Conservation (phyloP, 768 basidiomycete genomes). For the Lentinus tigrinus region DNA sequence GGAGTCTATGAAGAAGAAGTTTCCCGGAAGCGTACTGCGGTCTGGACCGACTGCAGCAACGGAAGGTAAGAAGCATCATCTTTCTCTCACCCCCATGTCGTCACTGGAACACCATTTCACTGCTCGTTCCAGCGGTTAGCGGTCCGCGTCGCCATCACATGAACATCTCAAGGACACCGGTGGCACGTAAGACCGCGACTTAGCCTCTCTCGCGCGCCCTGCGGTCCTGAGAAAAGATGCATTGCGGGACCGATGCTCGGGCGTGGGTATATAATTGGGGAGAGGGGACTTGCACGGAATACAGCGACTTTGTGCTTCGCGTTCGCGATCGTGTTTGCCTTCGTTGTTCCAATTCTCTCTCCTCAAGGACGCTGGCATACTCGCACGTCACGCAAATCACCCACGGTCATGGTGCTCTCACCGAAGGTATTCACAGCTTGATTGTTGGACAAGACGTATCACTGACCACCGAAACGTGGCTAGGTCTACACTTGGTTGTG, state of each 20-base stretch:
- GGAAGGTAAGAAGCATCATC: too few relatives aligned
- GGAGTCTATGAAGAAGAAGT: too few relatives aligned
- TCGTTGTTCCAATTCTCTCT: neutral
- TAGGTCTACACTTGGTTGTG: constrained; percentile 51
- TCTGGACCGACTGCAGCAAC: too few relatives aligned
- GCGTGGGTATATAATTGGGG: neutral
- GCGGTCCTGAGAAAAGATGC: neutral
- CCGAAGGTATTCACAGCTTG: constrained; percentile 4
- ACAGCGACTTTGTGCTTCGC: neutral
- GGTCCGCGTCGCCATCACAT: constrained; percentile 1
- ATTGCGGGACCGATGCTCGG: constrained; percentile 1
- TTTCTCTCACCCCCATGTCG: neutral
- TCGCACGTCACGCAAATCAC: neutral
- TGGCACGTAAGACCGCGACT: neutral
- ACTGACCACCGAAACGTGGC: neutral
- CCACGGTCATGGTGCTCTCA: constrained; percentile 2
- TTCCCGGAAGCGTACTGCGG: too few relatives aligned
- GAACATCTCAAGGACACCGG: neutral
- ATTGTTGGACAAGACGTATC: neutral
- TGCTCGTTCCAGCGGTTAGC: neutral
- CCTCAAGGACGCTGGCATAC: neutral
- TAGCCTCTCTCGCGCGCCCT: neutral
- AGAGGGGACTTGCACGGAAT: neutral
- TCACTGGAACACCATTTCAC: neutral
- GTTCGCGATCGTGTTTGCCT: neutral